Percentiles rank a stretch among this genome's conserved stretches.
Evolutionary conservation across 169 alveolate genomes (phyloP).

Genomic region (Ichthyophthirius multifiliis): DNA sequence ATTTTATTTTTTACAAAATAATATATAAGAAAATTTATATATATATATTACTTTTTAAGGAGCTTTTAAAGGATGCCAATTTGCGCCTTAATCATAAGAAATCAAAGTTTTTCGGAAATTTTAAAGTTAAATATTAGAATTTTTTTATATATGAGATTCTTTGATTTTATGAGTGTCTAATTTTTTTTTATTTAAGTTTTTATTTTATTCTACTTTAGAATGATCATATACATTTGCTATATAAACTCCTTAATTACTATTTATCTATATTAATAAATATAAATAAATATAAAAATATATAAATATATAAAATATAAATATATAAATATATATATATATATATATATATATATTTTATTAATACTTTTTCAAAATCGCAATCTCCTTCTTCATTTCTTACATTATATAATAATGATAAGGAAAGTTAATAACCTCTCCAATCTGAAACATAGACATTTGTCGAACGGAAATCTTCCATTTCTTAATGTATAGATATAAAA

Average conservation of each 20-base stretch:
- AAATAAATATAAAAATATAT: not conserved
- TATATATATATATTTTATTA: not conserved
- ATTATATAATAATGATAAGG: constrained; percentile 44
- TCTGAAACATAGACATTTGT: constrained; percentile 59
- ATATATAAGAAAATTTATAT: not conserved
- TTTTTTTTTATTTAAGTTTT: not conserved
- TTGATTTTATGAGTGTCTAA: constrained; percentile 14
- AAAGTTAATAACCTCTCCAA: constrained; percentile 52
- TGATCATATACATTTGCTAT: constrained; percentile 52
- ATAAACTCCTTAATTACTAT: constrained; percentile 62
- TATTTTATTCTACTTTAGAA: constrained; percentile 12
- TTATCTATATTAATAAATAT: not conserved
- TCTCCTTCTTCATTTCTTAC: constrained; percentile 42
- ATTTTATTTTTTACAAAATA: not conserved
- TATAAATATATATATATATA: not conserved
- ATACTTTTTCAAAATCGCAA: constrained; percentile 61
- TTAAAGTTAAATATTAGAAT: constrained; percentile 3
- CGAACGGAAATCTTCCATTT: constrained; percentile 22
- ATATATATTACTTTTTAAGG: constrained; percentile 32
- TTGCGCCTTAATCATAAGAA: constrained; percentile 65
- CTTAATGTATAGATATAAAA: constrained; percentile 50
- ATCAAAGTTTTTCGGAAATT: constrained; percentile 21
- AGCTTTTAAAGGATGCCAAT: constrained; percentile 65
- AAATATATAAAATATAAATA: not conserved
- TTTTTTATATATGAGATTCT: constrained; percentile 14